Conservation (phyloP, 2,329 filamentous ascomycete genomes). For the Leptosphaerulina australis region DNA sequence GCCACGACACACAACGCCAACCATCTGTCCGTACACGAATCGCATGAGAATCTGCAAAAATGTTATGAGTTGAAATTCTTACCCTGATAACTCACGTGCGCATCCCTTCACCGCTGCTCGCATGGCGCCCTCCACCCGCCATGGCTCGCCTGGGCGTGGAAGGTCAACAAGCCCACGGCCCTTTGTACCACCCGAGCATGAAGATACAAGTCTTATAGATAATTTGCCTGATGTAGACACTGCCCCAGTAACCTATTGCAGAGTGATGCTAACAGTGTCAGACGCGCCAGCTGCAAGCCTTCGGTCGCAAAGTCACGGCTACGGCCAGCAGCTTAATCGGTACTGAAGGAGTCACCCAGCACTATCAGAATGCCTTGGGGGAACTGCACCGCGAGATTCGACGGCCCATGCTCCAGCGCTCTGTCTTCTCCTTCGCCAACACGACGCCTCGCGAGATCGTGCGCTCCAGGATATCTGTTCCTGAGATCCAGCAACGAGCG, state of each 20-base stretch:
- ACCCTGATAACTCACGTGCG: slow-evolving; percentile 1
- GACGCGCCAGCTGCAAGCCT: slow-evolving; percentile 88
- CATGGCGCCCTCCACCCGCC: slow-evolving; percentile 38
- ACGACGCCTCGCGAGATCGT: slow-evolving; percentile 94
- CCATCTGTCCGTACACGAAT: background rate
- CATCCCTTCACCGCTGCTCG: slow-evolving; percentile 17
- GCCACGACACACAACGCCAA: background rate
- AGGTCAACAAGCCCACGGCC: slow-evolving; percentile 43
- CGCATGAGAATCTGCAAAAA: background rate
- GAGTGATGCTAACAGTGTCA: slow-evolving; percentile 49
- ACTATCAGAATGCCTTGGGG: slow-evolving; percentile 86
- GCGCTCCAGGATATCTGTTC: slow-evolving; percentile 84
- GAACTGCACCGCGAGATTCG: slow-evolving; percentile 89
- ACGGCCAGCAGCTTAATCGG: slow-evolving; percentile 89
- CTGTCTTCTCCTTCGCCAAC: slow-evolving; percentile 87
- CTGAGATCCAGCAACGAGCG: slow-evolving; percentile 93
- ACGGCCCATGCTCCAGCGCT: slow-evolving; percentile 81
- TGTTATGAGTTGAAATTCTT: background rate
- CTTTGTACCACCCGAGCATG: slow-evolving; percentile 29
- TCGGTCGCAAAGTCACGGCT: slow-evolving; percentile 91
- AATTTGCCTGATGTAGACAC: slow-evolving; percentile 40
- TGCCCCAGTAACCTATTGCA: background rate
- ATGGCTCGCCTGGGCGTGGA: slow-evolving; percentile 40
- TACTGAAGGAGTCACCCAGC: slow-evolving; percentile 60
- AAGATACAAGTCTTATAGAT: slow-evolving; percentile 42